A percentile compares a stretch with the other conserved stretches of the same genome.
Evolutionary conservation across 1,284 basidiomycete species (phyloP).

Genomic region (Microbotryomycetes sp.): DNA sequence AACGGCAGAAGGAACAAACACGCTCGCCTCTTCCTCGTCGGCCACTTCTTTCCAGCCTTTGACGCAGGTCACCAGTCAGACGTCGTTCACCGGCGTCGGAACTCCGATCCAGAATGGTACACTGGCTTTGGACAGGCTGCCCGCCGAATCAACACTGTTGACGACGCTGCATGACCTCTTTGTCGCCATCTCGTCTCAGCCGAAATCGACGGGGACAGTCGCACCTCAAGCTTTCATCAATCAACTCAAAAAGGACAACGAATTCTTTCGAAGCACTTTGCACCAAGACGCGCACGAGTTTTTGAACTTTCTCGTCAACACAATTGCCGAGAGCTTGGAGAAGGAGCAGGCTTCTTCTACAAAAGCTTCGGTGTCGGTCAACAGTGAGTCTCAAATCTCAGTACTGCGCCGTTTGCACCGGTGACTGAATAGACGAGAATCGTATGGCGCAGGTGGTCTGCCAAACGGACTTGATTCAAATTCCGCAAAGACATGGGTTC

Average conservation of each 20-base stretch:
- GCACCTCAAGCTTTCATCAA: conserved; percentile 82
- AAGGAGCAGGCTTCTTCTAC: conserved; percentile 47
- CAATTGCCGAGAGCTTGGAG: conserved; percentile 86
- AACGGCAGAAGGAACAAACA: conserved; percentile 1
- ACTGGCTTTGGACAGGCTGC: conserved; percentile 29
- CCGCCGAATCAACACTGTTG: conserved; percentile 57
- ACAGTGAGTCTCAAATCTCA: background rate
- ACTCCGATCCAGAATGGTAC: conserved; percentile 31
- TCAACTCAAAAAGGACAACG: conserved; percentile 81
- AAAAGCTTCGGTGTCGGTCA: background rate
- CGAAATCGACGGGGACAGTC: conserved; percentile 61
- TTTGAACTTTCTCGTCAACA: conserved; percentile 87
- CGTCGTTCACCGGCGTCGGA: conserved; percentile 30
- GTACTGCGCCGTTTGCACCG: background rate
- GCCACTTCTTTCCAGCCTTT: background rate
- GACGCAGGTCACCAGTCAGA: conserved; percentile 11
- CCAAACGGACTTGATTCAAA: background rate
- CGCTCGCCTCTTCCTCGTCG: background rate
- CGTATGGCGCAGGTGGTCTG: background rate
- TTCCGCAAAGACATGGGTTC: conserved; percentile 67
- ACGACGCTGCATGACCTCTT: conserved; percentile 87
- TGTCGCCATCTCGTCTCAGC: conserved; percentile 58
- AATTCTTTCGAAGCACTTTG: conserved; percentile 73
- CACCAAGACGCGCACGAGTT: conserved; percentile 66
- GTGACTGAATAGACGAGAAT: background rate